Percentiles rank a stretch among this genome's conserved stretches.
Evolutionary conservation across 768 basidiomycete species (phyloP).

Genomic region (Boletus pseudopeckii): DNA sequence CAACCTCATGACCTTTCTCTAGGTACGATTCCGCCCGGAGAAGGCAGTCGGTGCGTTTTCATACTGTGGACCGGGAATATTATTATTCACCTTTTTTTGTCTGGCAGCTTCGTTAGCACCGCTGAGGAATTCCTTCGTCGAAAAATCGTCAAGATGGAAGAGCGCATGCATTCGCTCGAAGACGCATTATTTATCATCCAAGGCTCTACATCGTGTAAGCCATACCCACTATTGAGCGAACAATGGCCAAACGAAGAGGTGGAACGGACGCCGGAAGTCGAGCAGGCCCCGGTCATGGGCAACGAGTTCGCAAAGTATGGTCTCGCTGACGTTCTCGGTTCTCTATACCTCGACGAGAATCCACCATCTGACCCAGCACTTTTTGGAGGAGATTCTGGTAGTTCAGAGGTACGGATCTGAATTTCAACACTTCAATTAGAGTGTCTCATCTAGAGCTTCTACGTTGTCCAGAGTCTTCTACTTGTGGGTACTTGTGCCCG

Average conservation of each 20-base stretch:
- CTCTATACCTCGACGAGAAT: slow-evolving; percentile 42
- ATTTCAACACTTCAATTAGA: not conserved
- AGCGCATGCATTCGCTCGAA: slow-evolving; percentile 51
- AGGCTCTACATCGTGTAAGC: slow-evolving; percentile 34
- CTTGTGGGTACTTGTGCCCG: slow-evolving; percentile 31
- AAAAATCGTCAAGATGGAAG: slow-evolving; percentile 44
- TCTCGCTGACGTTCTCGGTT: slow-evolving; percentile 39
- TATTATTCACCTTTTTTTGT: not conserved
- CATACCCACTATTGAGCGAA: slow-evolving; percentile 42
- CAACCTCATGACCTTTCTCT: not conserved
- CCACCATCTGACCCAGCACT: slow-evolving; percentile 17
- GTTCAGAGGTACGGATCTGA: slow-evolving; percentile 42
- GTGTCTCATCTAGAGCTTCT: slow-evolving; percentile 1
- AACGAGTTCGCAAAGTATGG: slow-evolving; percentile 17
- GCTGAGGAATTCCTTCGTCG: slow-evolving; percentile 52
- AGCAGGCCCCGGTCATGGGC: not conserved
- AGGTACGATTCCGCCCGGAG: slow-evolving; percentile 54
- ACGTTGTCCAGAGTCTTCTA: slow-evolving; percentile 37
- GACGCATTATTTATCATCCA: slow-evolving; percentile 51
- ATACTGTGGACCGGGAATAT: not conserved
- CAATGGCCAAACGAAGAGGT: slow-evolving; percentile 23
- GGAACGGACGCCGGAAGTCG: slow-evolving; percentile 25
- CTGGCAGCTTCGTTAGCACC: slow-evolving; percentile 45
- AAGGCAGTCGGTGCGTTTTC: slow-evolving; percentile 46
- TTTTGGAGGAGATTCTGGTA: slow-evolving; percentile 48